A percentile compares a stretch with the other conserved stretches of the same genome.
These are phyloP conservation scores for Geosmithia putterillii DNA, from an alignment of 2,329 filamentous ascomycete genomes.

Conservation along the genomic window DNA sequence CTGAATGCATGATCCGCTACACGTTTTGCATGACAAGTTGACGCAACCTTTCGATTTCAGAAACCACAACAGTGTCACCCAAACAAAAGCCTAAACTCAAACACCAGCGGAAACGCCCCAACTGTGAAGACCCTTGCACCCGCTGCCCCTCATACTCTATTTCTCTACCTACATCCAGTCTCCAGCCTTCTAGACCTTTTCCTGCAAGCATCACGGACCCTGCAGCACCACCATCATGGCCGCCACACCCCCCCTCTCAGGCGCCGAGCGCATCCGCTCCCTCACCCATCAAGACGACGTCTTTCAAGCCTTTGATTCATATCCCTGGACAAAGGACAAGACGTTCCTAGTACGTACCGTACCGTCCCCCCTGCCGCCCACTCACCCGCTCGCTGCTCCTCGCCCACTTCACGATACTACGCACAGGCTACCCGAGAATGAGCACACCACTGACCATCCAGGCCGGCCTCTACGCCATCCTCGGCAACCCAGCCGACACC, in stretches of 20 bases:
- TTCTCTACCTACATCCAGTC: too few species aligned
- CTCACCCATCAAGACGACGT: slow-evolving; percentile 27
- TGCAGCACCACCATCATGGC: not conserved
- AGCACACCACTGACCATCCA: slow-evolving; percentile 9
- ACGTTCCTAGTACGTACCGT: slow-evolving; percentile 49
- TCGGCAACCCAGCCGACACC: slow-evolving; percentile 35
- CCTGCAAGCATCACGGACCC: not conserved
- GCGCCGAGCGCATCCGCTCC: slow-evolving; percentile 24
- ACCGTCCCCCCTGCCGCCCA: not conserved
- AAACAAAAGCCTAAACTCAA: too few species aligned
- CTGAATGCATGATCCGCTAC: too few species aligned
- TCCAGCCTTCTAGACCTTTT: not conserved
- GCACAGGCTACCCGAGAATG: not conserved
- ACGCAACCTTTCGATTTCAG: too few species aligned
- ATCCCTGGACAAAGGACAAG: slow-evolving; percentile 55
- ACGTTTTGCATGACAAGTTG: too few species aligned
- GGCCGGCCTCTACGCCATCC: slow-evolving; percentile 51
- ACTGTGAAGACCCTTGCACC: too few species aligned
- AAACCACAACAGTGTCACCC: too few species aligned
- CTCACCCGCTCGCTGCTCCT: slow-evolving; percentile 2
- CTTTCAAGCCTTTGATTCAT: slow-evolving; percentile 51
- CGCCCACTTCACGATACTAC: not conserved
- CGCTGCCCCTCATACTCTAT: too few species aligned
- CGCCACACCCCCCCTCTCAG: slow-evolving; percentile 13
- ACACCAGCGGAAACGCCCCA: too few species aligned